These are phyloP conservation scores for Dovyalis caffra DNA, from an alignment of 345 rosid genomes.

Conservation along the genomic window DNA sequence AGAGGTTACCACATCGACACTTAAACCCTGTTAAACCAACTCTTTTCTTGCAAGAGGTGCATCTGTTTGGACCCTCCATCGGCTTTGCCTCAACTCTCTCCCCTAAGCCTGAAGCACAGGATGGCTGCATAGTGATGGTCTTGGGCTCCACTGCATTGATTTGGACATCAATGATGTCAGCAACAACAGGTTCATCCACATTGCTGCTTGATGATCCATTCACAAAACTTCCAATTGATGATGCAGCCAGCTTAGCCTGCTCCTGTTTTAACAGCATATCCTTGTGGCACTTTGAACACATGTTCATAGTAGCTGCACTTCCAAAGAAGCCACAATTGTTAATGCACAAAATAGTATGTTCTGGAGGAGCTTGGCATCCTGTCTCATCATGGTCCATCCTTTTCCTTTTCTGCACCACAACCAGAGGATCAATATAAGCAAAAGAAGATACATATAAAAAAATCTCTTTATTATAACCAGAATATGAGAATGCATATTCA, in stretches of 20 bases:
- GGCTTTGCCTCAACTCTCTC: conserved; percentile 48
- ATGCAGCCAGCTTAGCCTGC: conserved; percentile 69
- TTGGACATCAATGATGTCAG: conserved; percentile 43
- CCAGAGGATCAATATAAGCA: not conserved
- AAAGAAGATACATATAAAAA: not conserved
- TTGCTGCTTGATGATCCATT: conserved; percentile 49
- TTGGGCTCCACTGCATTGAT: conserved; percentile 41
- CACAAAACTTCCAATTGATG: conserved; percentile 58
- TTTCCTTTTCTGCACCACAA: conserved; percentile 38
- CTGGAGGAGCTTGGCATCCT: conserved; percentile 90
- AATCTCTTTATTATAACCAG: not conserved
- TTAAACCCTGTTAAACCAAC: conserved; percentile 66
- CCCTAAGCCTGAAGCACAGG: conserved; percentile 26
- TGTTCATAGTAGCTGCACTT: conserved; percentile 86
- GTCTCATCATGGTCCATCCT: conserved; percentile 92
- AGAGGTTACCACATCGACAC: conserved; percentile 62
- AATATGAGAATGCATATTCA: not conserved
- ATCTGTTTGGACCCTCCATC: conserved; percentile 72
- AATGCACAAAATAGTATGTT: conserved; percentile 68
- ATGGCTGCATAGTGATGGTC: conserved; percentile 40
- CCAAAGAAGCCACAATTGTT: conserved; percentile 96
- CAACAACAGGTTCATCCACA: conserved; percentile 34
- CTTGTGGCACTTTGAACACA: conserved; percentile 98
- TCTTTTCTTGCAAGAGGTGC: conserved; percentile 51
- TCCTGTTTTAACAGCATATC: conserved; percentile 63